These are phyloP conservation scores for Metschnikowia cerradonensis DNA, from an alignment of 805 yeast species.

Conservation along the genomic window DNA sequence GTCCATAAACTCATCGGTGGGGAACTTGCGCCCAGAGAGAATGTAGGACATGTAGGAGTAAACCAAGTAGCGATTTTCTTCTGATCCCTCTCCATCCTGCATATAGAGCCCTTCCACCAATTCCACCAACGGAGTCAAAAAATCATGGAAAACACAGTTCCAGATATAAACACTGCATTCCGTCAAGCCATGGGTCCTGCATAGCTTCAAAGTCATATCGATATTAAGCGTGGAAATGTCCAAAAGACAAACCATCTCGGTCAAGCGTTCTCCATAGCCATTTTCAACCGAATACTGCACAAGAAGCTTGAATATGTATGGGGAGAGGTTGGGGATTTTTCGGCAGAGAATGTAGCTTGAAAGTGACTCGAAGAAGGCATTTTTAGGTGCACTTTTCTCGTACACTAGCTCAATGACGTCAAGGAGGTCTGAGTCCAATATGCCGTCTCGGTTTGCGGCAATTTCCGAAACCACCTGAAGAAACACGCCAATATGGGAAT, in stretches of 20 bases:
- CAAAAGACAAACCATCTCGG: slow-evolving; percentile 64
- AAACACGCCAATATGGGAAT: slow-evolving; percentile 8
- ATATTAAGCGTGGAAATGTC: slow-evolving; percentile 70
- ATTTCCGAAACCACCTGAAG: slow-evolving; percentile 15
- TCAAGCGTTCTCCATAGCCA: slow-evolving; percentile 48
- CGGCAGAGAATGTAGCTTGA: slow-evolving; percentile 49
- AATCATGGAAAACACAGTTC: slow-evolving; percentile 68
- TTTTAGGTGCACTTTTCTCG: slow-evolving; percentile 27
- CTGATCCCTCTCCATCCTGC: background rate
- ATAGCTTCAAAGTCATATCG: slow-evolving; percentile 65
- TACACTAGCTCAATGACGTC: slow-evolving; percentile 20
- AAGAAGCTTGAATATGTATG: slow-evolving; percentile 57
- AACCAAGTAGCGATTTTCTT: slow-evolving; percentile 21
- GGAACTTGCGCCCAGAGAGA: slow-evolving; percentile 77
- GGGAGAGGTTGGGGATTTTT: slow-evolving; percentile 50
- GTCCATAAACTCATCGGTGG: slow-evolving; percentile 53
- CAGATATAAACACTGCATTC: slow-evolving; percentile 71
- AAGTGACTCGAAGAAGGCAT: slow-evolving; percentile 48
- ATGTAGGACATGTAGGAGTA: slow-evolving; percentile 62
- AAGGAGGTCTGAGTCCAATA: slow-evolving; percentile 6
- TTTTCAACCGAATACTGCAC: slow-evolving; percentile 45
- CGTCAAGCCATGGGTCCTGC: slow-evolving; percentile 50
- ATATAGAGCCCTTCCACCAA: slow-evolving; percentile 29
- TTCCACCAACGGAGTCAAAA: slow-evolving; percentile 63
- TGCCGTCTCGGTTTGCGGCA: slow-evolving; percentile 7